Evolutionary conservation across 2,329 filamentous ascomycete genomes (phyloP).

Genomic region (Paracamarosporium sp.): DNA sequence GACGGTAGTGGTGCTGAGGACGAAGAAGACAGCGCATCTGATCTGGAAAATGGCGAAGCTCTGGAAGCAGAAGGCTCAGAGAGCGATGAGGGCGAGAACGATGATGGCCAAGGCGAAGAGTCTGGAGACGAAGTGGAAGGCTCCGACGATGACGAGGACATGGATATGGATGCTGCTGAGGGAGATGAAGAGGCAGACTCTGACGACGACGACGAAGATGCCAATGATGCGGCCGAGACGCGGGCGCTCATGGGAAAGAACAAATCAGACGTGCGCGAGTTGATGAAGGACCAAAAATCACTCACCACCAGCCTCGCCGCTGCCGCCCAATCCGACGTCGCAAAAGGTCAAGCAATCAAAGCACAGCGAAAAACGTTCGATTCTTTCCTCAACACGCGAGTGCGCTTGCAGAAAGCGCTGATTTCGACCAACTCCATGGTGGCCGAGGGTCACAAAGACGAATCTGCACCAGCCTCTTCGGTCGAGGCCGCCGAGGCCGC

Average conservation of each 20-base stretch:
- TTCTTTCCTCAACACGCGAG: slow-evolving; percentile 84
- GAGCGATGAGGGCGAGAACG: slow-evolving; percentile 57
- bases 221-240: slow-evolving; percentile 23
- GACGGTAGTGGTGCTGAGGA: slow-evolving; percentile 3
- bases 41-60: slow-evolving; percentile 52
- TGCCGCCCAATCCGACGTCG: slow-evolving; percentile 76
- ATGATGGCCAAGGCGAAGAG: slow-evolving; percentile 44
- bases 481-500: slow-evolving; percentile 84
- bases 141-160: slow-evolving; percentile 46
- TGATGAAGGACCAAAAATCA: slow-evolving; percentile 71
- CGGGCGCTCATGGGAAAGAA: slow-evolving; percentile 33
- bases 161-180: slow-evolving; percentile 47
- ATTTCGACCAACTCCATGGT: slow-evolving; percentile 75
- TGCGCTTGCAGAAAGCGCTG: slow-evolving; percentile 90
- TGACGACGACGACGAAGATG: slow-evolving; percentile 51
- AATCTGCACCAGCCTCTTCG: slow-evolving; percentile 53
- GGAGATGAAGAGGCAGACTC: slow-evolving; percentile 51
- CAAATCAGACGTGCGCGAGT: slow-evolving; percentile 67
- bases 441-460: slow-evolving; percentile 27
- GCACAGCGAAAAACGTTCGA: slow-evolving; percentile 87
- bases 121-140: slow-evolving; percentile 60
- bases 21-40: slow-evolving; percentile 46
- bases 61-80: slow-evolving; percentile 55
- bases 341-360: slow-evolving; percentile 87
- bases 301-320: slow-evolving; percentile 69